Percentiles rank a stretch among this genome's conserved stretches.
These are phyloP conservation scores for Irpex sp. DNA, from an alignment of 1,284 basidiomycete species.

Conservation along the genomic window DNA sequence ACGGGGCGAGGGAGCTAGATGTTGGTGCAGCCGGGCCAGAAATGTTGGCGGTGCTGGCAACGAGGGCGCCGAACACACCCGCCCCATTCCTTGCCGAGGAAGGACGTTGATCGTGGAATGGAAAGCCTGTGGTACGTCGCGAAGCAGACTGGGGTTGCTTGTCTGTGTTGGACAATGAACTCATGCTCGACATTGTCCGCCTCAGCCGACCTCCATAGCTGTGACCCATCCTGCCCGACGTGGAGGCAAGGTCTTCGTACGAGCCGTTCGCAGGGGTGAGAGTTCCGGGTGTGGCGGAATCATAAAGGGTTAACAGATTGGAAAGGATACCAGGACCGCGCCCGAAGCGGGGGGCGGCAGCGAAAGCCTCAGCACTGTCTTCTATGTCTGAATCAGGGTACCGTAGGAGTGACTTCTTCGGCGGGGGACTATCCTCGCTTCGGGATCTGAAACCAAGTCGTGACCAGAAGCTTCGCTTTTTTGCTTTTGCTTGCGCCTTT, in stretches of 20 bases:
- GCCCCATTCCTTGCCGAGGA: slow-evolving; percentile 37
- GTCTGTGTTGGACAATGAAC: not conserved
- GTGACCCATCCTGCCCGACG: slow-evolving; percentile 12
- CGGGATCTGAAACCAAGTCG: not conserved
- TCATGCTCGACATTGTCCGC: not conserved
- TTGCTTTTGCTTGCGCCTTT: not conserved
- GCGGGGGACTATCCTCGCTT: not conserved
- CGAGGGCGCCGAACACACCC: slow-evolving; percentile 72
- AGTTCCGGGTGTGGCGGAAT: slow-evolving; percentile 19
- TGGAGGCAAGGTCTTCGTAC: slow-evolving; percentile 12
- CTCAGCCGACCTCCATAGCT: not conserved
- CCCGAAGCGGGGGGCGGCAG: slow-evolving; percentile 13
- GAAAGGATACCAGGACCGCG: slow-evolving; percentile 47
- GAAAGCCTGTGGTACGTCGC: not conserved
- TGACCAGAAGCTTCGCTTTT: not conserved
- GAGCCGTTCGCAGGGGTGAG: not conserved
- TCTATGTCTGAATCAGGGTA: slow-evolving; percentile 19
- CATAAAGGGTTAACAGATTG: slow-evolving; percentile 50
- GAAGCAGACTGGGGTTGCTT: not conserved
- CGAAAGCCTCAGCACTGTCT: slow-evolving; percentile 19
- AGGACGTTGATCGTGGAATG: not conserved
- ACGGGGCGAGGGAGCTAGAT: slow-evolving; percentile 55
- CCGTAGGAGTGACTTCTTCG: not conserved
- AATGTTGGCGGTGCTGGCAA: slow-evolving; percentile 68
- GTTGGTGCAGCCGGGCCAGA: slow-evolving; percentile 56